Conservation (phyloP, 495 filamentous ascomycete genomes). For the Penicillium ucsense region DNA sequence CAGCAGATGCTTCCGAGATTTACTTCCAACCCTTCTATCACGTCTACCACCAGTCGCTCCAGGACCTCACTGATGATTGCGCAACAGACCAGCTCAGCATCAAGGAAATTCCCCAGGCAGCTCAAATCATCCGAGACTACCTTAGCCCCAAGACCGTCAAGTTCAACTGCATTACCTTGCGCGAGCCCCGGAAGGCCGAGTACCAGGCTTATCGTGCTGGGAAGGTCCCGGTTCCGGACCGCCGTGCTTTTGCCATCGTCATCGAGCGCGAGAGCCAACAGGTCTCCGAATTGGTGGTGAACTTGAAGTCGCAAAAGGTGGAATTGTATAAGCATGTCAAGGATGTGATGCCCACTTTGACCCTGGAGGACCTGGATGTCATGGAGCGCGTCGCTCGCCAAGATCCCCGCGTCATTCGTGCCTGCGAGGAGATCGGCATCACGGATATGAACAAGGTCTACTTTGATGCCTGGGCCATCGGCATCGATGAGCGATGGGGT, state of each 20-base stretch:
- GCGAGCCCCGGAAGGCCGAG: slow-evolving; percentile 70
- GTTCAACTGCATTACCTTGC: slow-evolving; percentile 79
- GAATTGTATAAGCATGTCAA: slow-evolving; percentile 59
- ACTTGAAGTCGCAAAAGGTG: slow-evolving; percentile 56
- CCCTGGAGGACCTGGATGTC: slow-evolving; percentile 78
- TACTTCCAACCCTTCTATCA: too few relatives aligned
- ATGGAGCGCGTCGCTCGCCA: slow-evolving; percentile 66
- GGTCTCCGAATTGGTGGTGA: slow-evolving; percentile 69
- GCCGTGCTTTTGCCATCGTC: slow-evolving; percentile 27
- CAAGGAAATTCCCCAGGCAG: slow-evolving; percentile 23
- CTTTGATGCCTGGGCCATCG: slow-evolving; percentile 49
- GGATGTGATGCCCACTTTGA: slow-evolving; percentile 77
- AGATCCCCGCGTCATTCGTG: slow-evolving; percentile 76
- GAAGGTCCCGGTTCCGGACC: slow-evolving; percentile 29
- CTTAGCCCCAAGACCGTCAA: slow-evolving; percentile 36
- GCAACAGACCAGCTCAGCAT: slow-evolving; percentile 23
- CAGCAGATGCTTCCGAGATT: too few relatives aligned
- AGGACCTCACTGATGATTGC: too few relatives aligned
- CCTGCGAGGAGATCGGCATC: slow-evolving; percentile 74
- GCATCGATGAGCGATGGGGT: slow-evolving; percentile 31
- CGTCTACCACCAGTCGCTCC: too few relatives aligned
- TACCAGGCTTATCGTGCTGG: slow-evolving; percentile 64
- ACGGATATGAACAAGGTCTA: slow-evolving; percentile 81
- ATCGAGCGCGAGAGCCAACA: slow-evolving; percentile 17
- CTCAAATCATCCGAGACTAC: slow-evolving; percentile 24